Conservation (phyloP, 176 grass and related monocot species). For the Musa acuminata region DNA sequence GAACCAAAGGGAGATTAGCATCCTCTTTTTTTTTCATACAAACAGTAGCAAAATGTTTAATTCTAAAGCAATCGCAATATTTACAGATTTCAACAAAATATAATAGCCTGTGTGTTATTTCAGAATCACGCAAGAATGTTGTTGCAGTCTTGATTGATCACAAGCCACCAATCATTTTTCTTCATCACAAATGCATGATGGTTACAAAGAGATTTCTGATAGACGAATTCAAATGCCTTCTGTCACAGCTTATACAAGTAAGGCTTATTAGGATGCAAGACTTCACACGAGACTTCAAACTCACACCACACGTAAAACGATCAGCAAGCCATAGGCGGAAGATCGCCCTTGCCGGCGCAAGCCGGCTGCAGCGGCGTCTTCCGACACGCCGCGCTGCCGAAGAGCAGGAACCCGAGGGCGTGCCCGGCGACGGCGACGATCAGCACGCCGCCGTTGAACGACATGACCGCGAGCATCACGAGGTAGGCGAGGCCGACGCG, state of each 20-base stretch:
- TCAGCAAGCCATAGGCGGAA: neutral
- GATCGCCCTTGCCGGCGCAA: neutral
- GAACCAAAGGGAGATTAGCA: too few relatives aligned
- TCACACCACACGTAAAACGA: neutral
- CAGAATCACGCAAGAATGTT: too few relatives aligned
- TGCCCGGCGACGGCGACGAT: conserved; percentile 46
- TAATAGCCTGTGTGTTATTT: too few relatives aligned
- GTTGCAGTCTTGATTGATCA: too few relatives aligned
- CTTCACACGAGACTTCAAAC: neutral
- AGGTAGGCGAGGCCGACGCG: conserved; percentile 54
- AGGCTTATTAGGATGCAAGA: neutral
- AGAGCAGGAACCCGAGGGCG: conserved; percentile 39
- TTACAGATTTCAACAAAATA: too few relatives aligned
- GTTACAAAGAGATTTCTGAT: too few relatives aligned
- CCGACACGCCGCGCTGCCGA: conserved; percentile 7
- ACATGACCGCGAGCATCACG: conserved; percentile 93
- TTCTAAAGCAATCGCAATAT: too few relatives aligned
- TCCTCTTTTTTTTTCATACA: too few relatives aligned
- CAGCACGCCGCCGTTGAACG: conserved; percentile 76
- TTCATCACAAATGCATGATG: too few relatives aligned
- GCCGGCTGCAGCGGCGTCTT: neutral
- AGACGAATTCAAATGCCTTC: too few relatives aligned
- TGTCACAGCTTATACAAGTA: neutral
- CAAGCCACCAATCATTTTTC: too few relatives aligned
- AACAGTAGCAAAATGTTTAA: too few relatives aligned